phyloP scores from a whole-genome alignment of 371 early-diverging fungal species.

The Actinomucor elegans region DNA sequence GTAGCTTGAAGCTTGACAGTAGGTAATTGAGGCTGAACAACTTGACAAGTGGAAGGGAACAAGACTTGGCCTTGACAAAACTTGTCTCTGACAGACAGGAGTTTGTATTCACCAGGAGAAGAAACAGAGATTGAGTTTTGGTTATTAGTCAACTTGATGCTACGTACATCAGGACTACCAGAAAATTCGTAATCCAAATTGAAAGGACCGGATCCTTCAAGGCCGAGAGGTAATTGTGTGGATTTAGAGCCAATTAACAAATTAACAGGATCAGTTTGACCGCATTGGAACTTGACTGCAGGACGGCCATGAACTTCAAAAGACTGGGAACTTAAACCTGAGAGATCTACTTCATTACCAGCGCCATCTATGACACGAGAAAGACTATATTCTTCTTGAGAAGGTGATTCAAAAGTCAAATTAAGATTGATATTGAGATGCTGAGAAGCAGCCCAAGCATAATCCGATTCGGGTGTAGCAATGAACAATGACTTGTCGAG shows the following conservation, averaged over 20 bases:
- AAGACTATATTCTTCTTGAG: conserved; percentile 28
- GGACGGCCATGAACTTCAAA: conserved; percentile 40
- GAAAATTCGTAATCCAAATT: conserved; percentile 26
- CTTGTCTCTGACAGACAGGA: conserved; percentile 31
- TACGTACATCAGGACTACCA: neutral
- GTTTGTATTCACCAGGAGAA: conserved; percentile 42
- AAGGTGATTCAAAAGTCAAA: conserved; percentile 28
- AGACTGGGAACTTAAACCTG: neutral
- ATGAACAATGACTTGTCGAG: conserved; percentile 30
- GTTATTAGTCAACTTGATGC: neutral
- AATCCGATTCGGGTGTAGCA: conserved; percentile 15
- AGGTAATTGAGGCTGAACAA: conserved; percentile 44
- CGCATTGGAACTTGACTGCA: conserved; percentile 35
- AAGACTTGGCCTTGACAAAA: conserved; percentile 43
- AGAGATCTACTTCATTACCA: conserved; percentile 37
- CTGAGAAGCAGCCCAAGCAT: conserved; percentile 40
- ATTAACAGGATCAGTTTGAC: conserved; percentile 32
- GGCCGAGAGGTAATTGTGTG: conserved; percentile 23
- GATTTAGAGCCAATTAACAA: conserved; percentile 36
- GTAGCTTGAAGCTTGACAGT: conserved; percentile 29
- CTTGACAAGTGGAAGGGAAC: conserved; percentile 44
- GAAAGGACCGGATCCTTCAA: conserved; percentile 41
- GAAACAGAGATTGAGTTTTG: conserved; percentile 14
- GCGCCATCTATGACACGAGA: conserved; percentile 39
- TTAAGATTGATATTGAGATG: conserved; percentile 28